phyloP scores from a whole-genome alignment of 306 rosid genomes.

The Cucurbita maxima region DNA sequence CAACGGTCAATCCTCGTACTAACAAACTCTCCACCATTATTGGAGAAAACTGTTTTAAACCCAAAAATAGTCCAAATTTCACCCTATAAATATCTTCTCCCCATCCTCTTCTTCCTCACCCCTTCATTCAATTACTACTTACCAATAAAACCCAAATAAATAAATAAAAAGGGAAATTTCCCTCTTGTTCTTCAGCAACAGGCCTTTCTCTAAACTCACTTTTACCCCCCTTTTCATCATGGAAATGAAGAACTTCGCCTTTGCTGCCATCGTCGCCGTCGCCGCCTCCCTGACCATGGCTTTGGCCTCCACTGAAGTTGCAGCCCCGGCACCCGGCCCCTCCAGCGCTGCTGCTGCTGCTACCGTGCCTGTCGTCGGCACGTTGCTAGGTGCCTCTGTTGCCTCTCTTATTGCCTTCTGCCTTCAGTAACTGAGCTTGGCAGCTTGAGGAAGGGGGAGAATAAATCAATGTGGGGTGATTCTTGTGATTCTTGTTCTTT shows the following conservation, averaged over 20 bases:
- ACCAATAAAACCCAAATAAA: background rate
- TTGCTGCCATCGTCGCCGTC: background rate
- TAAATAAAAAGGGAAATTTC: background rate
- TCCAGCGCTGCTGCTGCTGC: background rate
- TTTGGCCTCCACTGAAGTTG: background rate
- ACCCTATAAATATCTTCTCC: background rate
- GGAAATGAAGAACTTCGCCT: constrained; percentile 1
- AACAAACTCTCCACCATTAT: background rate
- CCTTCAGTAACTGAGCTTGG: constrained; percentile 5
- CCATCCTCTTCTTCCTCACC: background rate
- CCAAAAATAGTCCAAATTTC: background rate
- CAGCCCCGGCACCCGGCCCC: background rate
- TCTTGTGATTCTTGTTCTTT: background rate
- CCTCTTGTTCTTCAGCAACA: background rate
- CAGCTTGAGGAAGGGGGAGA: background rate
- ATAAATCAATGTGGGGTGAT: background rate
- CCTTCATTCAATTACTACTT: background rate
- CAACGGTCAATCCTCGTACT: background rate
- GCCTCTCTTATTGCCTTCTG: constrained; percentile 30
- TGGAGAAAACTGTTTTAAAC: background rate
- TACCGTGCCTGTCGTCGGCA: constrained; percentile 28
- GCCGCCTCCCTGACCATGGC: constrained; percentile 1
- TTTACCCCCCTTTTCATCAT: background rate
- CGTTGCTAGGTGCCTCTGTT: constrained; percentile 39
- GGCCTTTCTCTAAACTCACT: background rate